A percentile compares a stretch with the other conserved stretches of the same genome.
Conservation (phyloP, 495 filamentous ascomycete species). For the Peziza echinospora region DNA sequence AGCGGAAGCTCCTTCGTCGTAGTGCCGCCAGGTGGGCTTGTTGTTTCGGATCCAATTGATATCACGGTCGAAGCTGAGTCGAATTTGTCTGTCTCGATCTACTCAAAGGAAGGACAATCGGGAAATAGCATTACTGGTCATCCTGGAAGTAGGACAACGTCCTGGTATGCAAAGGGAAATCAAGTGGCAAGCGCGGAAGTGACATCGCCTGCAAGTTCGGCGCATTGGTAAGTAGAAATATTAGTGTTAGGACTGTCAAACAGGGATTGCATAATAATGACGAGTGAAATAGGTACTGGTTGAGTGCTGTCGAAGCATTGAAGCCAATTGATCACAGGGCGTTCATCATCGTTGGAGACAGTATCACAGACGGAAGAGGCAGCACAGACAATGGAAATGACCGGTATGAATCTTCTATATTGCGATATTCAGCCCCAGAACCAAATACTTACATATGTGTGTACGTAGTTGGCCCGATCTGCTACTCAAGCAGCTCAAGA, state of each 20-base stretch:
- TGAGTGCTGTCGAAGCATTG: conserved; percentile 39
- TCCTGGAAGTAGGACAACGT: conserved; percentile 45
- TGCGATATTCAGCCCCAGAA: too few species aligned
- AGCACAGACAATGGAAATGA: conserved; percentile 43
- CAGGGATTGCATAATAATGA: too few species aligned
- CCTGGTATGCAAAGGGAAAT: conserved; percentile 35
- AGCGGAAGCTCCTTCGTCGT: conserved; percentile 27
- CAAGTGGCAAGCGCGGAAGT: conserved; percentile 27
- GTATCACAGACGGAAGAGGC: conserved; percentile 50
- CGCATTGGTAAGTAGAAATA: too few species aligned
- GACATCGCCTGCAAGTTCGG: conserved; percentile 24
- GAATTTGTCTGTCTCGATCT: conserved; percentile 37
- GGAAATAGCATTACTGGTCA: conserved; percentile 39
- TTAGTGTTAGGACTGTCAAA: too few species aligned
- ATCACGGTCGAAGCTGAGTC: conserved; percentile 27
- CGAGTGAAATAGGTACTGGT: conserved; percentile 43
- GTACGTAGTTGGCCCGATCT: conserved; percentile 57
- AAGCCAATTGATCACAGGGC: conserved; percentile 24
- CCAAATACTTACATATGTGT: too few species aligned
- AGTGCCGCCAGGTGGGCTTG: conserved; percentile 36
- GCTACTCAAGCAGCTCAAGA: conserved; percentile 33
- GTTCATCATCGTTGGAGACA: conserved; percentile 47
- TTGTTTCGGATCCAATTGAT: conserved; percentile 41
- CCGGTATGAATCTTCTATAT: too few species aligned
- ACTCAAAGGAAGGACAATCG: too few species aligned